Evolutionary conservation across 1,139 yeast genomes (phyloP).

Genomic region (Kazachstania sp.): DNA sequence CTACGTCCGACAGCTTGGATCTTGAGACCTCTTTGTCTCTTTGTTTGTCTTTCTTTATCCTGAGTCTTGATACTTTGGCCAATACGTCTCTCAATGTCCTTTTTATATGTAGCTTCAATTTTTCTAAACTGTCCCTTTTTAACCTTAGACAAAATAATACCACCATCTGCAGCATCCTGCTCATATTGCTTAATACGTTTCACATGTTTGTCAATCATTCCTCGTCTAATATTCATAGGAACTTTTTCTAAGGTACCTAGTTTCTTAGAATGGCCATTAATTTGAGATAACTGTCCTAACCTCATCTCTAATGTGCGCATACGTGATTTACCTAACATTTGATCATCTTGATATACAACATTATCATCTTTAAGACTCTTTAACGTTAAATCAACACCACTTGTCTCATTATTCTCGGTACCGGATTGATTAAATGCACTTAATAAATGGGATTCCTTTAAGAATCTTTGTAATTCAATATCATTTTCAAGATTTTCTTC

Average conservation of each 20-base stretch:
- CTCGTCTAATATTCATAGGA: slow-evolving; percentile 85
- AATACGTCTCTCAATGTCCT: slow-evolving; percentile 46
- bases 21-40: slow-evolving; percentile 71
- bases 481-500: slow-evolving; percentile 63
- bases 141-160: slow-evolving; percentile 64
- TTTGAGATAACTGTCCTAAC: slow-evolving; percentile 46
- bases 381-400: slow-evolving; percentile 74
- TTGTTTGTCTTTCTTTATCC: slow-evolving; percentile 28
- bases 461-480: slow-evolving; percentile 68
- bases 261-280: slow-evolving; percentile 37
- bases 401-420: slow-evolving; percentile 32
- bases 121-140: slow-evolving; percentile 58
- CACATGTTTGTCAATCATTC: slow-evolving; percentile 57
- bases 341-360: slow-evolving; percentile 39
- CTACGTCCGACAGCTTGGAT: slow-evolving; percentile 70
- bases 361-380: slow-evolving; percentile 38
- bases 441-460: slow-evolving; percentile 79
- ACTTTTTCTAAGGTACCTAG: slow-evolving; percentile 52
- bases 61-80: slow-evolving; percentile 37
- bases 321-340: slow-evolving; percentile 74
- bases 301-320: slow-evolving; percentile 65
- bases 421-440: slow-evolving; percentile 36
- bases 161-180: slow-evolving; percentile 77
- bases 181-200: slow-evolving; percentile 51
- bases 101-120: slow-evolving; percentile 40